Base-by-base conservation (phyloP, 2,329 filamentous ascomycete genomes). In the Fonsecaea erecta region DNA sequence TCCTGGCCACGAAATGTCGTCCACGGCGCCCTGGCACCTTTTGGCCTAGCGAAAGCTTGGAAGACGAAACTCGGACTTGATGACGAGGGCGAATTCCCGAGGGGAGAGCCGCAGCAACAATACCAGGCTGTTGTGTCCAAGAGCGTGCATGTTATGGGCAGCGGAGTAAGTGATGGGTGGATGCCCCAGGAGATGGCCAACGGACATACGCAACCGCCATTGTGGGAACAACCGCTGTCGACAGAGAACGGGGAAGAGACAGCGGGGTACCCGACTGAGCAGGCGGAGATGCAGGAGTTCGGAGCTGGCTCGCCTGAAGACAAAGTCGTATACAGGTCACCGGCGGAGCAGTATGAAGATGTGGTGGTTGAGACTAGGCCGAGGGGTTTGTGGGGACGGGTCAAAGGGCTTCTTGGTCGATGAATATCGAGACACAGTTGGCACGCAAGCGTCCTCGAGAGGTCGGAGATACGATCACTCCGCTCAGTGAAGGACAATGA, bases 1-100 rank as follows among this genome's bases (percentile, higher is more conserved):
- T 62, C 71, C 4, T 83, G 81, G 81, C 79, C 80, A 11, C 71
- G 73, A n/a, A 74, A 70, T 30, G 79, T 82, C 52, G 70, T 74
- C 6, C 81, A 83, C 65, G 79, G 77, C 60, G 74, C 77, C 60
- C 68, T 83, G 67, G 74, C 77, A 40, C 73, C 73, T 30, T 75
- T 66, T 37, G 64, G 64, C 14, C 59, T 71, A 1, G 58, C 58
- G 4, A 69, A 65, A 60, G 54, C 52, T 35, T 46, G 53, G 55
- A 32, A 24, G n/a, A 52, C 26, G 68, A 51, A 51, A 26, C 52
- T 37, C 18, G 34, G 52, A 28, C 37, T 55, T n/a, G 30, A 46
- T 34, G 62, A 52, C 18, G 59, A 52, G 16, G 43, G 52, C 6
- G 56, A 55, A 28, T 30, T 58, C 37, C 28, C 11, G n/a, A 48